phyloP scores from a whole-genome alignment of 805 yeast species.

The Tetrapisispora arboricola region DNA sequence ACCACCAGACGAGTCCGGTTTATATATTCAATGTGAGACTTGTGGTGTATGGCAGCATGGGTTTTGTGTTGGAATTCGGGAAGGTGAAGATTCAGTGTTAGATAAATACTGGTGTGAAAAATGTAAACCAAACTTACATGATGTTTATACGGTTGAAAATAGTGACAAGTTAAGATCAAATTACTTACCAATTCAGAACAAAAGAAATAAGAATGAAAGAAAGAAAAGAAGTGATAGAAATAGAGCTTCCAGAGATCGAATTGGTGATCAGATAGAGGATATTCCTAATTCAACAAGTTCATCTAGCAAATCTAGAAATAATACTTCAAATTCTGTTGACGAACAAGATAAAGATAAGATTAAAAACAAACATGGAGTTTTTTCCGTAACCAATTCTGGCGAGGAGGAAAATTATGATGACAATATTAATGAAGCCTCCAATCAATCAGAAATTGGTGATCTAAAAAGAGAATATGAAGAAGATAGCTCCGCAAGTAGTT shows the following conservation, averaged over 20 bases:
- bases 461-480: conserved; percentile 5
- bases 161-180: conserved; percentile 18
- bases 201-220: conserved; percentile 25
- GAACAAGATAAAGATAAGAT: background rate
- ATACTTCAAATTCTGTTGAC: background rate
- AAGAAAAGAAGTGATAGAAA: conserved; percentile 9
- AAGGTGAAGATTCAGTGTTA: conserved; percentile 49
- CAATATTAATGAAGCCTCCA: background rate
- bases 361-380: background rate
- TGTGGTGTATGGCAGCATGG: conserved; percentile 99
- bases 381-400: too few species aligned
- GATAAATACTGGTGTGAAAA: conserved; percentile 92
- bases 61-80: conserved; percentile 77
- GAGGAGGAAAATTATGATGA: background rate
- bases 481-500: conserved; percentile 5
- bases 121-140: conserved; percentile 79
- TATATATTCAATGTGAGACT: conserved; percentile 75
- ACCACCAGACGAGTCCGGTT: conserved; percentile 44
- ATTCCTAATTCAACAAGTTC: background rate
- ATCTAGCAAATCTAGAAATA: background rate
- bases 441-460: background rate
- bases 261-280: background rate
- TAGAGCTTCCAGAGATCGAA: background rate
- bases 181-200: conserved; percentile 34
- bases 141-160: conserved; percentile 18